Conservation (phyloP, 2,329 filamentous ascomycete species). For the Fusarium sp. region DNA sequence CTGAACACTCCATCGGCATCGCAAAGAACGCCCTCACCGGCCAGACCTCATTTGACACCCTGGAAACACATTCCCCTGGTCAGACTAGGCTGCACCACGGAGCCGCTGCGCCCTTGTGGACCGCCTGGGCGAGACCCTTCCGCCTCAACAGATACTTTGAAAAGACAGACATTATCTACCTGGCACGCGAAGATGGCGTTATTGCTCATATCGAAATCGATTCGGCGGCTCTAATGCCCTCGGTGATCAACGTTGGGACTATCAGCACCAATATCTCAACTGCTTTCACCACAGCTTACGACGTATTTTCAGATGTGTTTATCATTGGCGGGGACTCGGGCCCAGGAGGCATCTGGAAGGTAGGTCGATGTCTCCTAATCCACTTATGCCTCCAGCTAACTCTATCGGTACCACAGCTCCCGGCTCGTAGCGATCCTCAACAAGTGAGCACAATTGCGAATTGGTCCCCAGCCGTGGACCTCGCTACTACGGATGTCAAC, state of each 20-base stretch:
- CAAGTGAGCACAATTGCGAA: conserved; percentile 70
- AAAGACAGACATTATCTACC: conserved; percentile 83
- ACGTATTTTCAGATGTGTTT: conserved; percentile 81
- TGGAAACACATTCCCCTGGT: conserved; percentile 59
- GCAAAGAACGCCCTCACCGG: conserved; percentile 70
- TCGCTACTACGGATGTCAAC: conserved; percentile 63
- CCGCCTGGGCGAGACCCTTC: conserved; percentile 85
- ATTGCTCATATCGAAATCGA: conserved; percentile 82
- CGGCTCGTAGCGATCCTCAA: conserved; percentile 67
- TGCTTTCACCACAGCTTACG: conserved; percentile 84
- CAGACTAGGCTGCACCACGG: conserved; percentile 65
- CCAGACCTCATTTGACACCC: conserved; percentile 63
- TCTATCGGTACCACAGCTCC: conserved; percentile 57
- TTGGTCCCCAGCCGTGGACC: conserved; percentile 73
- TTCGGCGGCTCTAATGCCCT: conserved; percentile 68
- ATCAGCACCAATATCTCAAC: conserved; percentile 82
- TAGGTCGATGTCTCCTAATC: conserved; percentile 55
- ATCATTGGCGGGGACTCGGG: conserved; percentile 85
- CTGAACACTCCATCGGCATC: conserved; percentile 70
- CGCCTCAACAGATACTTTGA: conserved; percentile 75
- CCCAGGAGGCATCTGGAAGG: conserved; percentile 82
- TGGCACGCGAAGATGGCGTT: conserved; percentile 90
- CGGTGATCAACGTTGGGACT: conserved; percentile 72
- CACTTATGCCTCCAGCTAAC: conserved; percentile 17
- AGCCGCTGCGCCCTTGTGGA: conserved; percentile 76